phyloP scores from a whole-genome alignment of 768 basidiomycete species.

The Serendipita sp. region DNA sequence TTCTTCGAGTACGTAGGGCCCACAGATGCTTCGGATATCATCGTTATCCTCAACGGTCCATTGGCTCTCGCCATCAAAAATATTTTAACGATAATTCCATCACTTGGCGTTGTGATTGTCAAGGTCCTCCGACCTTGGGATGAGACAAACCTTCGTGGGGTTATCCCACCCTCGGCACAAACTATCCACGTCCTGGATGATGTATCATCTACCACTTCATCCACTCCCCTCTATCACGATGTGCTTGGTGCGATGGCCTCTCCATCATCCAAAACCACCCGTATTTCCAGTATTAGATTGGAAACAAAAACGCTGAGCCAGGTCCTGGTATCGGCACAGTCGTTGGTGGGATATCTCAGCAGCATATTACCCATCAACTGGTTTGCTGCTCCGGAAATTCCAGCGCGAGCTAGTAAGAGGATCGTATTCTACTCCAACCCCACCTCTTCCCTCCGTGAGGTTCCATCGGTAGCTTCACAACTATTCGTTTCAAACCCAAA shows the following conservation, averaged over 20 bases:
- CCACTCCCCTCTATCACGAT: conserved; percentile 55
- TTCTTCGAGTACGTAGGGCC: conserved; percentile 67
- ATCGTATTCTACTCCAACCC: conserved; percentile 48
- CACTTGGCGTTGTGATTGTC: conserved; percentile 52
- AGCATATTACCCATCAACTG: conserved; percentile 3
- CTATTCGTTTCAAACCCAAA: conserved; percentile 28
- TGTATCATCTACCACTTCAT: conserved; percentile 42
- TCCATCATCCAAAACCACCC: conserved; percentile 19
- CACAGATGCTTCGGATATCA: conserved; percentile 39
- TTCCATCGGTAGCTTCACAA: conserved; percentile 37
- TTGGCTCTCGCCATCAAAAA: conserved; percentile 49
- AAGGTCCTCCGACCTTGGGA: conserved; percentile 78
- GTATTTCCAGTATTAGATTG: neutral
- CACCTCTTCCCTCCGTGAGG: conserved; percentile 32
- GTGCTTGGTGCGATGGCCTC: conserved; percentile 28
- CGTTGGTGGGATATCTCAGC: conserved; percentile 1
- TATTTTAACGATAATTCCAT: conserved; percentile 26
- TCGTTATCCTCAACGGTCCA: conserved; percentile 64
- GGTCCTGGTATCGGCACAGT: neutral
- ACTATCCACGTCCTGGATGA: conserved; percentile 65
- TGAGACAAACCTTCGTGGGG: conserved; percentile 39
- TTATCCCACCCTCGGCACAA: conserved; percentile 43
- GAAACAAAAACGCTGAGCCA: neutral
- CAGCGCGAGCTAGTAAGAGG: conserved; percentile 25
- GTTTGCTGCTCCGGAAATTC: conserved; percentile 4